These are phyloP conservation scores for Globisporangium orthogonon DNA, from an alignment of 352 stramenopile species.

Conservation along the genomic window DNA sequence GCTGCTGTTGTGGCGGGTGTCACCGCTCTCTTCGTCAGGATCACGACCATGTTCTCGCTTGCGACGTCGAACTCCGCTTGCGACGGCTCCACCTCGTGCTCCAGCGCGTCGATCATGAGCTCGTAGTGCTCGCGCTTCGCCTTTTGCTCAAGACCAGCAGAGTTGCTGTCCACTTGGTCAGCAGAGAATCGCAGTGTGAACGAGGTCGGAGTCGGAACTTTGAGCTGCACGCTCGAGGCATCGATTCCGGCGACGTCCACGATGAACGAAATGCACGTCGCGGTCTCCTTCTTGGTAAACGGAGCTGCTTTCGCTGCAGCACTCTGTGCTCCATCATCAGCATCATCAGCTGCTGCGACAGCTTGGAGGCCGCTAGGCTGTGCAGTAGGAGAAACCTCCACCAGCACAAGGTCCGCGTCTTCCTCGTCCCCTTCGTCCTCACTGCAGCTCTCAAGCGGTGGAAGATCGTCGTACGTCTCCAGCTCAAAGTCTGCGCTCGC, in stretches of 20 bases:
- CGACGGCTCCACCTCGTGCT: conserved; percentile 21
- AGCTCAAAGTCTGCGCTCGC: background rate
- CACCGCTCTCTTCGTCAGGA: conserved; percentile 37
- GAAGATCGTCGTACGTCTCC: conserved; percentile 34
- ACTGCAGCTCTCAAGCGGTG: conserved; percentile 48
- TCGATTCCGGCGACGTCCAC: conserved; percentile 34
- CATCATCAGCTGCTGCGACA: background rate
- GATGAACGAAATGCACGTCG: conserved; percentile 42
- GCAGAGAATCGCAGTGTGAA: conserved; percentile 29
- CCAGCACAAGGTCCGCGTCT: conserved; percentile 6
- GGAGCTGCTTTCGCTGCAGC: conserved; percentile 7
- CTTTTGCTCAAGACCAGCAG: background rate
- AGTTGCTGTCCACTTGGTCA: background rate
- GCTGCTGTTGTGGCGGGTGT: background rate
- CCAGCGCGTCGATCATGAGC: conserved; percentile 22
- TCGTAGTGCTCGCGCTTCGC: conserved; percentile 21
- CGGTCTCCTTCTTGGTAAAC: conserved; percentile 40
- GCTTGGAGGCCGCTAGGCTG: background rate
- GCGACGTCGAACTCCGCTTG: conserved; percentile 43
- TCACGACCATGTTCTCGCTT: conserved; percentile 67
- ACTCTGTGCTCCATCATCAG: no score
- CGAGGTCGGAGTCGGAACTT: conserved; percentile 23
- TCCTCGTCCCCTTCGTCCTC: conserved; percentile 33
- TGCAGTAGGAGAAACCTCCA: background rate
- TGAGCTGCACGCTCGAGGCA: conserved; percentile 28